These are phyloP conservation scores for Geotrichum aggregatum DNA, from an alignment of 1,139 yeast species.

Conservation along the genomic window DNA sequence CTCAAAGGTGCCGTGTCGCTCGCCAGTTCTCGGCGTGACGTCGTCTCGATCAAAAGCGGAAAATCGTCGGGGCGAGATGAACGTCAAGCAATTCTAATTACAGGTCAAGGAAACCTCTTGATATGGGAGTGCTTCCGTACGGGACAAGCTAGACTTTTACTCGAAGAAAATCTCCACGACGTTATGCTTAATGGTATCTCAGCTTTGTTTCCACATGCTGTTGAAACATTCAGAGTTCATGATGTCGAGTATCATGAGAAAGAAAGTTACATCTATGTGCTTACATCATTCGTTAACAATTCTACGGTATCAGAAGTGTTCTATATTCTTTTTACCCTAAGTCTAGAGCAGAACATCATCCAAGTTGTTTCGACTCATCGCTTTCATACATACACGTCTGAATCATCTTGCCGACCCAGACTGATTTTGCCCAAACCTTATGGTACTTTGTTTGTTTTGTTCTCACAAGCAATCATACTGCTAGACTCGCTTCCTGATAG, in stretches of 20 bases:
- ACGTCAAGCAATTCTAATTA: constrained; percentile 42
- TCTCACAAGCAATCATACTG: constrained; percentile 59
- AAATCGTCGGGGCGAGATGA: constrained; percentile 53
- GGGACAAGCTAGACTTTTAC: constrained; percentile 41
- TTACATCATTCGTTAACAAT: constrained; percentile 43
- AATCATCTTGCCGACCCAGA: constrained; percentile 45
- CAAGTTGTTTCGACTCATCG: constrained; percentile 60
- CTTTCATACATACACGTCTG: constrained; percentile 43
- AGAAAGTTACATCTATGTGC: constrained; percentile 47
- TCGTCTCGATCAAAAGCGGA: constrained; percentile 60
- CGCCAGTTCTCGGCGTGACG: constrained; percentile 43
- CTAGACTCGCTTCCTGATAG: constrained; percentile 56
- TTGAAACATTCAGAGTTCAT: constrained; percentile 44
- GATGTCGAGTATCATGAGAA: constrained; percentile 44
- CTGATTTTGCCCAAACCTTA: constrained; percentile 59
- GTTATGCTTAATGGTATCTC: constrained; percentile 42
- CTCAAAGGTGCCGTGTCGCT: constrained; percentile 33
- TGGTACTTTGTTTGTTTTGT: constrained; percentile 58
- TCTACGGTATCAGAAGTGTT: constrained; percentile 27
- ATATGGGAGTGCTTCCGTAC: constrained; percentile 48
- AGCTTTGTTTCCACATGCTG: constrained; percentile 45
- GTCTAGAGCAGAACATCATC: constrained; percentile 51
- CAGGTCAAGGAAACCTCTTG: constrained; percentile 45
- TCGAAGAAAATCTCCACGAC: constrained; percentile 39
- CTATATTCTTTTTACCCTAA: constrained; percentile 54